These are phyloP conservation scores for Marasmius sp. DNA, from an alignment of 1,284 basidiomycete genomes.

Conservation along the genomic window DNA sequence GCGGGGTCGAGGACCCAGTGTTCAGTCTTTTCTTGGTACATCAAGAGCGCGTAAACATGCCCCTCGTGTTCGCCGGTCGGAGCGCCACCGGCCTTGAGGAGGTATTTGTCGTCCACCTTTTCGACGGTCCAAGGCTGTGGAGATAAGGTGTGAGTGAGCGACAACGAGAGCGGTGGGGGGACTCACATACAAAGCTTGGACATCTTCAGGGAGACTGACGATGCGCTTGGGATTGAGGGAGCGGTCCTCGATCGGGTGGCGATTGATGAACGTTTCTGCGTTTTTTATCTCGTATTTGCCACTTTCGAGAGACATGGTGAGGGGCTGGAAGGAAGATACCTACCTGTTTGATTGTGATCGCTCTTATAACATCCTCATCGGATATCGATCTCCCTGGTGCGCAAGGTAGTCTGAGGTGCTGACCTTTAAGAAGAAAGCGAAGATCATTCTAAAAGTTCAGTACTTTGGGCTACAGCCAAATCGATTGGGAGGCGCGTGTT, in stretches of 20 bases:
- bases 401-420: too few relatives aligned
- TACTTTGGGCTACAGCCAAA: too few relatives aligned
- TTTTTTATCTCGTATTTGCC: neutral
- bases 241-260: neutral
- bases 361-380: too few relatives aligned
- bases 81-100: neutral
- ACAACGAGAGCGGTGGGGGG: neutral
- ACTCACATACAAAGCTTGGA: neutral
- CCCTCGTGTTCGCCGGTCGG: conserved; percentile 1
- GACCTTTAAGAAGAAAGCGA: too few relatives aligned
- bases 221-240: neutral
- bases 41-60: neutral
- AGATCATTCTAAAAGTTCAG: too few relatives aligned
- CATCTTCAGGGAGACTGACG: neutral
- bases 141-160: neutral
- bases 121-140: neutral
- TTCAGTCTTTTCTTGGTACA: neutral
- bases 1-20: conserved; percentile 1
- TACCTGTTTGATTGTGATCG: too few relatives aligned
- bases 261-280: too few relatives aligned
- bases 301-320: neutral
- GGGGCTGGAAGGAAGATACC: too few relatives aligned
- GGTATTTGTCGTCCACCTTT: neutral
- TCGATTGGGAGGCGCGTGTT: too few relatives aligned
- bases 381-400: too few relatives aligned